Percentiles rank a stretch among this genome's conserved stretches.
Evolutionary conservation across 148 eudicot species (phyloP).

Genomic region (Nepenthes mirabilis): DNA sequence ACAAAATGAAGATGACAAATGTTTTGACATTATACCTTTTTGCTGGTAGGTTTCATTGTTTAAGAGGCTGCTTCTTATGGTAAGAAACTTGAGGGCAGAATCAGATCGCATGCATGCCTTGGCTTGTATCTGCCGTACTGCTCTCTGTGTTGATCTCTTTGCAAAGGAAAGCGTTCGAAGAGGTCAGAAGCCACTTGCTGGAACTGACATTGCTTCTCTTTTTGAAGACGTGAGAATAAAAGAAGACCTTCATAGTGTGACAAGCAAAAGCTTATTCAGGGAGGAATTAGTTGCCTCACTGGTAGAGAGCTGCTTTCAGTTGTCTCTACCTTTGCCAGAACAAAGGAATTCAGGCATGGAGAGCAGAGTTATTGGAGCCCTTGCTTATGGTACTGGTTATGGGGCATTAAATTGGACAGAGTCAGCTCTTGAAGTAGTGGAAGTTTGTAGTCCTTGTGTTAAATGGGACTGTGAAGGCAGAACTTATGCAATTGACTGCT

Average conservation of each 20-base stretch:
- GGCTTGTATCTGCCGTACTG: constrained; percentile 97
- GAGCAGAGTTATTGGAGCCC: constrained; percentile 97
- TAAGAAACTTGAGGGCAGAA: constrained; percentile 95
- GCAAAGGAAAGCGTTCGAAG: constrained; percentile 87
- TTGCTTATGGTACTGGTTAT: constrained; percentile 99
- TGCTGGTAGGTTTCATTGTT: constrained; percentile 71
- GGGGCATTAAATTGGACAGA: constrained; percentile 99
- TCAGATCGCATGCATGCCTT: constrained; percentile 99
- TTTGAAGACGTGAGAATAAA: constrained; percentile 75
- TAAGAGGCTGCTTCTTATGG: constrained; percentile 90
- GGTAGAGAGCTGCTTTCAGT: constrained; percentile 98
- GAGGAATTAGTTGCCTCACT: constrained; percentile 93
- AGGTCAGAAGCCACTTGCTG: constrained; percentile 92
- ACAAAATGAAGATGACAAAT: too few species aligned
- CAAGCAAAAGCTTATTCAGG: constrained; percentile 87
- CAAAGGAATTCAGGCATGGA: constrained; percentile 92
- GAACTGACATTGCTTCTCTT: constrained; percentile 90
- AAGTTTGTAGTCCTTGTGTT: constrained; percentile 95
- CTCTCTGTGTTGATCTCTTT: constrained; percentile 93
- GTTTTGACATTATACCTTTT: constrained; percentile 3
- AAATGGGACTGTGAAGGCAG: constrained; percentile 99
- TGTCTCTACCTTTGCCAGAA: constrained; percentile 96
- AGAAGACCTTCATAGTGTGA: constrained; percentile 73
- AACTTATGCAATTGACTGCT: constrained; percentile 96
- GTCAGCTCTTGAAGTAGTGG: constrained; percentile 95